Evolutionary conservation across 2,329 filamentous ascomycete species (phyloP).

Genomic region (Aspergillus sp.): DNA sequence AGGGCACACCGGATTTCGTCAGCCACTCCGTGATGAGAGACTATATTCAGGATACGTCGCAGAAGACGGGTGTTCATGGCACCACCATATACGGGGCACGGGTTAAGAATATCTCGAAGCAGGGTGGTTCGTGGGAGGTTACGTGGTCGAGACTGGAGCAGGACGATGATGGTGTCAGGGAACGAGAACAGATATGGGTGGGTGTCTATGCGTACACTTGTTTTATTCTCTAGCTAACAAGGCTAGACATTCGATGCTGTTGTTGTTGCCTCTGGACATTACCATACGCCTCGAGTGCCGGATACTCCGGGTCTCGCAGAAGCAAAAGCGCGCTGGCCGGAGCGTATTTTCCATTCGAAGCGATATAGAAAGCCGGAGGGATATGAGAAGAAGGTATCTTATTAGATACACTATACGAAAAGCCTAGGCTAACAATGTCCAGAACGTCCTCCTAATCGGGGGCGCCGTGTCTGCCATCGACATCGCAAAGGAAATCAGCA

Average conservation of each 20-base stretch:
- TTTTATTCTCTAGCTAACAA: neutral
- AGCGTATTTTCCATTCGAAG: constrained; percentile 53
- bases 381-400: constrained; percentile 54
- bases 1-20: constrained; percentile 60
- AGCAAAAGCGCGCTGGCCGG: constrained; percentile 48
- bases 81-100: constrained; percentile 58
- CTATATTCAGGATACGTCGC: constrained; percentile 63
- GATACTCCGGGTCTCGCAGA: constrained; percentile 49
- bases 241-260: constrained; percentile 48
- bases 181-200: constrained; percentile 12
- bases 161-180: constrained; percentile 4
- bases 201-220: neutral
- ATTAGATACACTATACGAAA: constrained; percentile 14
- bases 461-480: constrained; percentile 57
- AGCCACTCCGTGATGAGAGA: constrained; percentile 56
- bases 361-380: constrained; percentile 47
- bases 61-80: constrained; percentile 49
- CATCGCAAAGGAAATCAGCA: constrained; percentile 54
- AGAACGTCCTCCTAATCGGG: constrained; percentile 58
- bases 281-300: constrained; percentile 52
- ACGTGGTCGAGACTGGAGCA: constrained; percentile 46
- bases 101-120: constrained; percentile 56
- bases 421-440: neutral
- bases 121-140: constrained; percentile 51
- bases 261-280: constrained; percentile 56